Percentiles rank a stretch among this genome's conserved stretches.
Evolutionary conservation across 148 eudicot genomes (phyloP).

Genomic region (Mesembryanthemum crystallinum): DNA sequence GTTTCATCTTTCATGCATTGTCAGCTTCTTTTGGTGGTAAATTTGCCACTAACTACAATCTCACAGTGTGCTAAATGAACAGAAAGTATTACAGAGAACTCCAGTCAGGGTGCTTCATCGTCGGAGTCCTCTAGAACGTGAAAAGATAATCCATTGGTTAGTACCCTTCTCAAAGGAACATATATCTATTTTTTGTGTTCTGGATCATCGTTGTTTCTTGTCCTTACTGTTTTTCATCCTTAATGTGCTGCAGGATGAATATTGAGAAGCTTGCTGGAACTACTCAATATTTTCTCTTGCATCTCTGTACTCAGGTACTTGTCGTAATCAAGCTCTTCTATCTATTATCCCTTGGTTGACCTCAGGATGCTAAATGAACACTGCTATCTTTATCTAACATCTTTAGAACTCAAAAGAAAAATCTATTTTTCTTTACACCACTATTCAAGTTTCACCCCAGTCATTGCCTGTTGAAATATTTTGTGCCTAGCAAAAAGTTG

Average conservation of each 20-base stretch:
- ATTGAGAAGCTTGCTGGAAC: conserved; percentile 77
- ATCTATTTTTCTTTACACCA: no score
- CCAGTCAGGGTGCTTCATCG: conserved; percentile 97
- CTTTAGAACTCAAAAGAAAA: neutral
- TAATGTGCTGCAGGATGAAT: conserved; percentile 62
- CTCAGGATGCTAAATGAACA: neutral
- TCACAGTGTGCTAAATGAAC: conserved; percentile 20
- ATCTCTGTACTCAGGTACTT: conserved; percentile 91
- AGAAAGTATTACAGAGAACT: conserved; percentile 81
- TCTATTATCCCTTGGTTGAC: neutral
- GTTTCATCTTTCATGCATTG: neutral
- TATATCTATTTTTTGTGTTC: neutral
- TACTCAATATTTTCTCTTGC: conserved; percentile 77
- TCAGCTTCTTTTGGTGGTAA: neutral
- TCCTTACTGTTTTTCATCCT: neutral
- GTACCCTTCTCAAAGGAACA: conserved; percentile 4
- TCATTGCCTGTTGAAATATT: neutral
- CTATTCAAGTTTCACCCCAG: neutral
- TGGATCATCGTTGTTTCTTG: neutral
- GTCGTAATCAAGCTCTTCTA: neutral
- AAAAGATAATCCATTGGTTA: conserved; percentile 86
- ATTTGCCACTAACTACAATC: conserved; percentile 3
- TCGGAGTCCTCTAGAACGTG: conserved; percentile 91
- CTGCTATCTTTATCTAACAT: neutral
- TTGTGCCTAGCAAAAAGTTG: no score